These are phyloP conservation scores for Ochetophila trinervis DNA, from an alignment of 306 rosid genomes.

Conservation along the genomic window DNA sequence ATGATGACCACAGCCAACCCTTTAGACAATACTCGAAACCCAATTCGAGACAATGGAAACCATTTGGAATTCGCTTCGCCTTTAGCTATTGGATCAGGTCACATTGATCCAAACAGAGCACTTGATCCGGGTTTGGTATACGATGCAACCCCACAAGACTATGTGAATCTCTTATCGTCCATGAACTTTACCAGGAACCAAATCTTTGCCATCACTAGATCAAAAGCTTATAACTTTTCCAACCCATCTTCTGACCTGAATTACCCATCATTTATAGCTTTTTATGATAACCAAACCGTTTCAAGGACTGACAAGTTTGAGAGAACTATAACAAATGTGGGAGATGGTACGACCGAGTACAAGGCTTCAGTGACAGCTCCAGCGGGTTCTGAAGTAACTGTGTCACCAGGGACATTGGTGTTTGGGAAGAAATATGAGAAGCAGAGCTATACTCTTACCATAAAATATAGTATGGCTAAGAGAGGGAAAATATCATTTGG, in stretches of 20 bases:
- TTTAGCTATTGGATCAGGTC: too few species aligned
- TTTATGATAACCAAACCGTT: background rate
- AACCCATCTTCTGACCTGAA: slow-evolving; percentile 15
- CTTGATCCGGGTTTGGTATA: too few species aligned
- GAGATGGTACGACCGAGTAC: slow-evolving; percentile 1
- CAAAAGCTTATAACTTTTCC: background rate
- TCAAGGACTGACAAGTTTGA: background rate
- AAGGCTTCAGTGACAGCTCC: background rate
- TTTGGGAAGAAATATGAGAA: slow-evolving; percentile 12
- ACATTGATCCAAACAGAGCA: too few species aligned
- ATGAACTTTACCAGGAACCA: background rate
- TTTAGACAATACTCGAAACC: too few species aligned
- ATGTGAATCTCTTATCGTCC: too few species aligned
- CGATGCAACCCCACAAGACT: too few species aligned
- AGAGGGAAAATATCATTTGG: background rate
- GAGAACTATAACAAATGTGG: slow-evolving; percentile 12
- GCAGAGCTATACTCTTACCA: background rate
- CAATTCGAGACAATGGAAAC: too few species aligned
- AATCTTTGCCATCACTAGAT: background rate
- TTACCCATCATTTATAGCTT: slow-evolving; percentile 12
- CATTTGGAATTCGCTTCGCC: too few species aligned
- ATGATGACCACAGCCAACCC: too few species aligned
- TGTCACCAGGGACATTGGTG: background rate
- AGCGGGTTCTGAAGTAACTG: background rate
- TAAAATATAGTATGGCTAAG: background rate